Base-by-base conservation (phyloP, 1,139 yeast genomes). In the Pichia sp. region DNA sequence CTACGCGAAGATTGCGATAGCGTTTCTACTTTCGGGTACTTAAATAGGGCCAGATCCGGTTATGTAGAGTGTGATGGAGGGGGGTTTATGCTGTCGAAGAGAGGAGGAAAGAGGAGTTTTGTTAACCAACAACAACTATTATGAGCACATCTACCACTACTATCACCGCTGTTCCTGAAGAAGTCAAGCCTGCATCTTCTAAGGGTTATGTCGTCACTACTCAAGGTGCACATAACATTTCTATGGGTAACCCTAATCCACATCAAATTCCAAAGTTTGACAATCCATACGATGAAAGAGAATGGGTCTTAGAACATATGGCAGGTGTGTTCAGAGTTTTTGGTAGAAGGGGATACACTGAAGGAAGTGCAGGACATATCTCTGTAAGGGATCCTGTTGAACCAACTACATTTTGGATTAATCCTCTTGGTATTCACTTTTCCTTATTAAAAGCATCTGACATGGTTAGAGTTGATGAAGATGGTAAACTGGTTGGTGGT, bases 321-420 rank as follows among this genome's bases (percentile, higher is more conserved):
- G 94, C 94, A 2, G 89, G 79, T 15, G 89, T 89, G 1, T 85
- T 84, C 64, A 70, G 94, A 45, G 76, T 80, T 2, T 82, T 84
- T 60, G 85, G 85, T 7, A 71, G 91, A 51, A 75, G 74, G 50
- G 86, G 85, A 11, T 84, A 66, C 60, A 69, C 78, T n/a, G 86
- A 81, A 59, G 94, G 94, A 10, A 61, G 77, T 18, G 87, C 94
- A 1, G 94, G 94, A 25, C 94, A 84, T 57, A 82, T 84, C 40
- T 80, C 89, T 3, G 71, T 84, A 13, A 71, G 89, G 49, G 94
- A 84, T 54, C 93, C 94, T 3, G 76, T 81, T 33, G 75, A 78
- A 48, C 77, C 80, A 19, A 60, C 69, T 31, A 80, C 87, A 3
- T 83, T 83, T 57, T 83, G 93, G 91, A 80, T 82, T 58, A 82